Evolutionary conservation across 768 basidiomycete species (phyloP), one percentile per base, ranked within the genome.

Genomic region (Collybia nuda): DNA sequence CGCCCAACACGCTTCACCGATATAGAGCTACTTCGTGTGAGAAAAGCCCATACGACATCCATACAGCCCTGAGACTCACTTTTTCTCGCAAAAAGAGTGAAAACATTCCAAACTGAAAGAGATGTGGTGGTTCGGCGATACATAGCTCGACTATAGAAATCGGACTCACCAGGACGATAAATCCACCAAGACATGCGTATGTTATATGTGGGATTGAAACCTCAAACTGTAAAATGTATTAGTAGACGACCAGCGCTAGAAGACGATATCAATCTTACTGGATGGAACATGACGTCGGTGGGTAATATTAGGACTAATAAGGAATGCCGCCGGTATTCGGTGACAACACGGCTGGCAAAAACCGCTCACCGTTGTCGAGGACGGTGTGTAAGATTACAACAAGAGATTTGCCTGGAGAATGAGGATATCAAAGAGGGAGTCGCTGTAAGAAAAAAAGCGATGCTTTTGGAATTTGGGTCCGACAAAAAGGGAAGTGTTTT

Each of bases 1-100:
- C 0, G 96, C 94, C 83, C 92, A 91, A 57, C 90, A 90, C 12
- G 97, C 94, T 77, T 99, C 97, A 53, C 97, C 97, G 51, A 98
- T 85, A 65, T 97, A 98, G 21, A 96, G 68, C 81, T 91, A 53
- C 19, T 46, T 23, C 29, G 28, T 29, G 12, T 41, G 48, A 5
- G 15, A 35, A 47, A 48, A 50, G 38, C 55, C 24, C 28, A 48
- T 49, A 52, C 18, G 40, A 24, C 38, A 44, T 2, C 28, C n/a
- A 19, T 9, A n/a, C 28, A 23, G 29, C 11, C 44, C 19, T 8
- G 44, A 24, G n/a, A 65, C 72, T 38, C 47, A 87, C 88, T 73
- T 80, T 84, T 73, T 95, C 93, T 62, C 94, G 87, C 59, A 98
- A 79, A 57, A 98, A 82, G 5, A 95, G 77, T 2, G 92, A 93